These are phyloP conservation scores for Hura crepitans DNA, from an alignment of 441 rosid species.

Conservation along the genomic window DNA sequence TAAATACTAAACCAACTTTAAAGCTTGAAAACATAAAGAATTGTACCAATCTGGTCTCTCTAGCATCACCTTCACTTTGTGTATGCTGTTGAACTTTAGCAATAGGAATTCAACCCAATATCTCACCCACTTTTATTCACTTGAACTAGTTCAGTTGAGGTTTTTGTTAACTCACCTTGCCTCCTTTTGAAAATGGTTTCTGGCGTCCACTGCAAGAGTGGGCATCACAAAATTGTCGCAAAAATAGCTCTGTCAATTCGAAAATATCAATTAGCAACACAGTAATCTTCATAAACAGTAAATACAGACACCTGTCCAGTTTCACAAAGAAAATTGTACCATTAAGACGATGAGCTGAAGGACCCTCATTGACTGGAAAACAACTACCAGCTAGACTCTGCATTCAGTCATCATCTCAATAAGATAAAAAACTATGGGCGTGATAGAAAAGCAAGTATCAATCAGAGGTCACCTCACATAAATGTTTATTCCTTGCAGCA, in stretches of 20 bases:
- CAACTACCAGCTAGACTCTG: conserved; percentile 86
- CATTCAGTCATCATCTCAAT: conserved; percentile 20
- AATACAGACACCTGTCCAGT: conserved; percentile 13
- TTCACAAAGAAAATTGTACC: conserved; percentile 40
- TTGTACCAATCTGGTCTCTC: neutral
- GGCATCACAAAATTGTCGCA: conserved; percentile 93
- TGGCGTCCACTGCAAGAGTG: conserved; percentile 63
- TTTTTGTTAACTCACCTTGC: conserved; percentile 49
- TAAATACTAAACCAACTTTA: neutral
- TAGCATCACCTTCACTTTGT: neutral
- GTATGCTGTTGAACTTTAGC: too few species aligned
- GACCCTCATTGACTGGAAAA: conserved; percentile 74
- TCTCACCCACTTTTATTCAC: neutral
- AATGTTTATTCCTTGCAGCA: conserved; percentile 66
- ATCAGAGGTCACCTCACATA: conserved; percentile 67
- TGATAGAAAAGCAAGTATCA: neutral
- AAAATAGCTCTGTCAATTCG: conserved; percentile 55
- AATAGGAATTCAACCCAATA: neutral
- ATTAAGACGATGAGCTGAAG: conserved; percentile 80
- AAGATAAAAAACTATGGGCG: conserved; percentile 13
- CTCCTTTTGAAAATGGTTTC: conserved; percentile 70
- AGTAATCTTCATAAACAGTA: conserved; percentile 1
- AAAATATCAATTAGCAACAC: neutral
- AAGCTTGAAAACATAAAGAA: neutral
- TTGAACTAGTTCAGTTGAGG: neutral